Evolutionary conservation across 1,284 basidiomycete species (phyloP).

Genomic region (Fomitopsis schrenkii): DNA sequence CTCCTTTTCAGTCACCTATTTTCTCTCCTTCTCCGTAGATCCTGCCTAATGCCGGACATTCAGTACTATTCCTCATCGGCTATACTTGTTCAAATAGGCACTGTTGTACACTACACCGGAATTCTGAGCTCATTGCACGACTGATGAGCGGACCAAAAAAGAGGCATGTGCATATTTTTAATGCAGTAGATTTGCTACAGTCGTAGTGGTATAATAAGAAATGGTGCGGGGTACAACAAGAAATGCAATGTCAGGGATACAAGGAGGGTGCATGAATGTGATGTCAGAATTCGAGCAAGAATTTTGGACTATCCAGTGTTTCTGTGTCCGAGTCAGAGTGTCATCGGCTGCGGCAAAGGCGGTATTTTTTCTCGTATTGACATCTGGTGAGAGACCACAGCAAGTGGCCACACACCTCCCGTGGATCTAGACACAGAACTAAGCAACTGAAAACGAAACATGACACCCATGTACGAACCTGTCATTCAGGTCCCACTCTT

Average conservation of each 20-base stretch:
- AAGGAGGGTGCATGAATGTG: too few species aligned
- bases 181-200: too few species aligned
- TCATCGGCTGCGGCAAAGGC: neutral
- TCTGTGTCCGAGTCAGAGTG: neutral
- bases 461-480: constrained; percentile 15
- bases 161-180: neutral
- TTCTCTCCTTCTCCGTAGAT: neutral
- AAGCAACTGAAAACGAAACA: neutral
- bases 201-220: too few species aligned
- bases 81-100: constrained; percentile 28
- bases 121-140: neutral
- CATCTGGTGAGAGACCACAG: constrained; percentile 29
- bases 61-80: constrained; percentile 52
- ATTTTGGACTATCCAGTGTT: too few species aligned
- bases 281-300: too few species aligned
- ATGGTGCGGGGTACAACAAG: too few species aligned
- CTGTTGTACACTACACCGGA: constrained; percentile 4
- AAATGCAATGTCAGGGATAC: too few species aligned
- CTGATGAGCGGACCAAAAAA: neutral
- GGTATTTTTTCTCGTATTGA: constrained; percentile 11
- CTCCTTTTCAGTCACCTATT: constrained; percentile 7
- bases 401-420: constrained; percentile 20
- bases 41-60: constrained; percentile 27
- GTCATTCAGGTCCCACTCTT: constrained; percentile 27
- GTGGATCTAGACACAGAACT: constrained; percentile 8